Evolutionary conservation across 495 filamentous ascomycete genomes (phyloP), one percentile per base, ranked within the genome.

Genomic region (Tuber brumale): DNA sequence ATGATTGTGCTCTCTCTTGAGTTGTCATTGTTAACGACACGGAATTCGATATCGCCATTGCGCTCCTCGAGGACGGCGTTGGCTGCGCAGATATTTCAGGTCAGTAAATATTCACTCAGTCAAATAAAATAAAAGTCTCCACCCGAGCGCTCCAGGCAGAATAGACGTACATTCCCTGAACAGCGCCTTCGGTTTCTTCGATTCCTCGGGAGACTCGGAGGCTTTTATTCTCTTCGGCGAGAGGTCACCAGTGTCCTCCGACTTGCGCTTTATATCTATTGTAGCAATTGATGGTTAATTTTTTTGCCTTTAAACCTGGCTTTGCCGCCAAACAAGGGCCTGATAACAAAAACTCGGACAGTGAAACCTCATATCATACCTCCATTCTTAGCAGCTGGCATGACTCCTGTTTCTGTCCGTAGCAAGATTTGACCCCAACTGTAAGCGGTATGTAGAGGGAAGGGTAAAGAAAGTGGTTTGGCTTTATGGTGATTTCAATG

Each of bases 1-100:
- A 99, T 95, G 80, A 98, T 96, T 46, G 94, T 90, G 85, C 92
- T 95, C 82, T 97, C 94, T 70, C 91, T 89, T 23, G 90, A 87
- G 79, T 92, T 91, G 83, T 99, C 96, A 83, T 99, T 99, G 85
- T 99, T 98, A 77, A 99, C 95, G 0, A 98, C 96, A 41, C 94
- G 91, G 81, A 99, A 98, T 83, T 97, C 94, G 77, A 99, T 99
- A 69, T 97, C 94, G 80, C 95, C 94, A 83, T 92, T 92, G 79
- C 93, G 92, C 84, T 99, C 95, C 84, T 99, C 95, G 75, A 95
- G 87, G 0, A 97, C 95, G 1, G 95, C 96, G 70, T 83, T 83
- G 21, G 82, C 82, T 83, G 37, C 39, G 42, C 48, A 66, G 57
- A 35, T 35, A 35, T 35, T 1, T 35, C 57, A 19, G 16, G 57